A percentile compares a stretch with the other conserved stretches of the same genome.
phyloP scores from a whole-genome alignment of 192 early-diverging fungal genomes.

The Coemansia sp. region DNA sequence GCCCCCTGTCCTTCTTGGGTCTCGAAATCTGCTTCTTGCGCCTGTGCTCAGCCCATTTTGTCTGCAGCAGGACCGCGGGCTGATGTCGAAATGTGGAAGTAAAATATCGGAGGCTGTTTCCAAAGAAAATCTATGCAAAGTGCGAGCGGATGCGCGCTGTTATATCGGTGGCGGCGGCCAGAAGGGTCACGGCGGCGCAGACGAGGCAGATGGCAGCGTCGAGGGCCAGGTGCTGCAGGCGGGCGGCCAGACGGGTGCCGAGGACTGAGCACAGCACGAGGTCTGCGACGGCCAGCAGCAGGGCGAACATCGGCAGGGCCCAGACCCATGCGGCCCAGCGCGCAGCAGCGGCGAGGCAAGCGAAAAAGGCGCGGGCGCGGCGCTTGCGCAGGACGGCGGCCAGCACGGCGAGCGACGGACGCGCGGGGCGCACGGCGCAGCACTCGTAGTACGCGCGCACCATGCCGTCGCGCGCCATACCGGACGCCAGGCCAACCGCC shows the following conservation, averaged over 20 bases:
- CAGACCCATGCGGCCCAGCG: constrained; percentile 22
- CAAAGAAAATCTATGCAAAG: too few species aligned
- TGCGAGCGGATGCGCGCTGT: too few species aligned
- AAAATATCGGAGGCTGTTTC: too few species aligned
- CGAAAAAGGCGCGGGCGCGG: too few species aligned
- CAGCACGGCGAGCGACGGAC: neutral
- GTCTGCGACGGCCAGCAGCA: constrained; percentile 2
- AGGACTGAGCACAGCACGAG: constrained; percentile 5
- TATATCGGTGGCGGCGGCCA: neutral
- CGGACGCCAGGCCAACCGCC: constrained; percentile 30
- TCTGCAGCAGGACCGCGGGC: too few species aligned
- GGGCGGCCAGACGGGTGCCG: constrained; percentile 12
- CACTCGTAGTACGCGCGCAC: constrained; percentile 36
- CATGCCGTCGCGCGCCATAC: constrained; percentile 34
- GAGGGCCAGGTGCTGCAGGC: constrained; percentile 20
- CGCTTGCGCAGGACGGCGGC: too few species aligned
- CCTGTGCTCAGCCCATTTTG: too few species aligned
- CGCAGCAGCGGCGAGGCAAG: neutral
- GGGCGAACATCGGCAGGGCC: constrained; percentile 15
- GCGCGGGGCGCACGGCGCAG: neutral
- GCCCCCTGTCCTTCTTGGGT: too few species aligned
- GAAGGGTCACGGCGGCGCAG: constrained; percentile 15
- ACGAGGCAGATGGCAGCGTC: constrained; percentile 15
- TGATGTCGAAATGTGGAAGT: too few species aligned
- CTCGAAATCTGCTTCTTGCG: too few species aligned